A percentile compares a stretch with the other conserved stretches of the same genome.
Evolutionary conservation across 176 grass and related monocot genomes (phyloP).

Genomic region (Thinopyrum elongatum): DNA sequence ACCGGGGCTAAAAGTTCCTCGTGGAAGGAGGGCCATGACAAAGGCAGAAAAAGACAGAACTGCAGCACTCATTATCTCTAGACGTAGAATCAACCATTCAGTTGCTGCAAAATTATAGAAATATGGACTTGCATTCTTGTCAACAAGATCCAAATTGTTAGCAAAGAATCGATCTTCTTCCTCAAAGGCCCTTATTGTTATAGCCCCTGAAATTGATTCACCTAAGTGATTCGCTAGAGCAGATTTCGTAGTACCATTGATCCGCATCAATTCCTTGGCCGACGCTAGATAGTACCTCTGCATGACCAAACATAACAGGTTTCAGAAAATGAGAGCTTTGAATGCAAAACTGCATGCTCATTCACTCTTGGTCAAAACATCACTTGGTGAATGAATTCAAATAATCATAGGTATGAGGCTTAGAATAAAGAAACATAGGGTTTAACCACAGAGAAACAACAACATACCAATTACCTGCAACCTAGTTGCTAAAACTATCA

Average conservation of each 20-base stretch:
- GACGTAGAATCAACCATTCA: conserved; percentile 85
- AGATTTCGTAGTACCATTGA: conserved; percentile 96
- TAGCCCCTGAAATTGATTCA: conserved; percentile 79
- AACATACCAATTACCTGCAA: conserved; percentile 55
- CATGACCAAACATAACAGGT: conserved; percentile 25
- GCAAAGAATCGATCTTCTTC: conserved; percentile 83
- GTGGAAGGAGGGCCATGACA: conserved; percentile 73
- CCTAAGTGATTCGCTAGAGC: conserved; percentile 79
- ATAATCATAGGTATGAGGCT: no score
- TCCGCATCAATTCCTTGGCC: conserved; percentile 58
- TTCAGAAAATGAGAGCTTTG: background rate
- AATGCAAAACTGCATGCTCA: background rate
- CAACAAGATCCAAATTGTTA: conserved; percentile 72
- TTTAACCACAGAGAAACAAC: no score
- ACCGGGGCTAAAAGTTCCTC: conserved; percentile 78
- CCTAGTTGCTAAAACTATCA: conserved; percentile 59
- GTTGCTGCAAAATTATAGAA: conserved; percentile 80
- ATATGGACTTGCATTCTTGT: conserved; percentile 84
- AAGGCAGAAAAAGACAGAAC: conserved; percentile 79
- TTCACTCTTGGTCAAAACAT: no score
- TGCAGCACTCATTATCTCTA: conserved; percentile 70
- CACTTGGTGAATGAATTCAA: no score
- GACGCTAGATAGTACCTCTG: conserved; percentile 87
- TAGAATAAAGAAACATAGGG: no score
- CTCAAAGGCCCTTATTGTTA: conserved; percentile 80